Evolutionary conservation across 169 alveolate species (phyloP).

Genomic region (Plasmodium fragile): DNA sequence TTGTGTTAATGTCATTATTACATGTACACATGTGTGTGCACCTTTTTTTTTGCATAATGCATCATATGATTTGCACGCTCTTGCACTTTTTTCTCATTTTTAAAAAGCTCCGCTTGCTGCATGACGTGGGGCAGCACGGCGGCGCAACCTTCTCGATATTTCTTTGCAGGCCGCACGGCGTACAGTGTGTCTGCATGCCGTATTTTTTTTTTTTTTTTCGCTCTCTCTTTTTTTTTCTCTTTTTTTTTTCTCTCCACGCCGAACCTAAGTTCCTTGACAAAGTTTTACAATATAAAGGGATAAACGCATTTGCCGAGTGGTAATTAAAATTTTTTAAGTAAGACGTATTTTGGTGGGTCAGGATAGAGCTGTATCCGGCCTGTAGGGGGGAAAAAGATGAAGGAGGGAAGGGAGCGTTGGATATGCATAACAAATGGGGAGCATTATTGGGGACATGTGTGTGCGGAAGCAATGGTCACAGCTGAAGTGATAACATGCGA

Average conservation of each 20-base stretch:
- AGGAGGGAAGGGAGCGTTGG: no score
- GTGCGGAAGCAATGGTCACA: background rate
- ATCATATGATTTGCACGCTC: background rate
- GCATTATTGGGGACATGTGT: background rate
- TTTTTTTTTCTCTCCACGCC: background rate
- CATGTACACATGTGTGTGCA: background rate
- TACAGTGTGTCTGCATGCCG: background rate
- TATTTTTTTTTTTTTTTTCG: background rate
- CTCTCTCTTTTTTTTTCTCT: background rate
- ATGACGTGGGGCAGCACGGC: background rate
- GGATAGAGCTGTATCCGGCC: slow-evolving; percentile 47
- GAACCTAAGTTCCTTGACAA: slow-evolving; percentile 19
- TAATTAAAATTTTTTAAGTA: slow-evolving; percentile 57
- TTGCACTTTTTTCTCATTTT: background rate
- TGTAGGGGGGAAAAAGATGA: background rate
- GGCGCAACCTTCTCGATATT: background rate
- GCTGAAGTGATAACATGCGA: background rate
- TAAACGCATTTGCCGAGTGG: slow-evolving; percentile 8
- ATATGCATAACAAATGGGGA: background rate
- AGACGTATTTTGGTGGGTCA: slow-evolving; percentile 51
- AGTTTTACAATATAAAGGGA: slow-evolving; percentile 6
- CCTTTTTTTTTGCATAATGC: background rate
- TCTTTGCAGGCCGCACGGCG: background rate
- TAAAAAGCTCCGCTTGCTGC: background rate
- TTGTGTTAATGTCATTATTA: background rate